phyloP scores from a whole-genome alignment of 805 yeast genomes.

The Kazachstania taianensis region DNA sequence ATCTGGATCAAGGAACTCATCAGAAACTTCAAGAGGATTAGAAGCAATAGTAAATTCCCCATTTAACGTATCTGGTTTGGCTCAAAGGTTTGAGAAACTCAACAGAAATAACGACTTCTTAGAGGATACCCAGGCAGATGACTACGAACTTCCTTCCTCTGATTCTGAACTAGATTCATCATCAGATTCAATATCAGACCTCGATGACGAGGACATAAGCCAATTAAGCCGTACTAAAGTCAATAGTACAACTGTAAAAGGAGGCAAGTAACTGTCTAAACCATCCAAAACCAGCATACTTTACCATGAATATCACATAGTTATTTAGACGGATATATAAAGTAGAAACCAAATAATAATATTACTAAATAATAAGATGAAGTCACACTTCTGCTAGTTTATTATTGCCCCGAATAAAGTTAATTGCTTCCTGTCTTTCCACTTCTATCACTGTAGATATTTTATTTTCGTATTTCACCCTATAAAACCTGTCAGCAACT shows the following conservation, averaged over 20 bases:
- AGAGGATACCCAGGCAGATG: not conserved
- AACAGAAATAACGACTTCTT: not conserved
- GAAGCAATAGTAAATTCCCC: slow-evolving; percentile 49
- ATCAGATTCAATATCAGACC: not conserved
- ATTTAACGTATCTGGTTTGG: slow-evolving; percentile 5
- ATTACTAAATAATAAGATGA: too few relatives aligned
- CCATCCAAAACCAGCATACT: not conserved
- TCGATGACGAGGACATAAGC: too few relatives aligned
- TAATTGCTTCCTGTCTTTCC: slow-evolving; percentile 59
- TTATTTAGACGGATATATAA: not conserved
- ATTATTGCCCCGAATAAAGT: slow-evolving; percentile 61
- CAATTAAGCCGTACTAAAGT: too few relatives aligned
- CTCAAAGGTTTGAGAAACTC: not conserved
- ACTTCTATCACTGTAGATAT: slow-evolving; percentile 72
- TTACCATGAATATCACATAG: not conserved
- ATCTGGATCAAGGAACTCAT: slow-evolving; percentile 24
- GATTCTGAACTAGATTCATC: not conserved
- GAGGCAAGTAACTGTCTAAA: too few relatives aligned
- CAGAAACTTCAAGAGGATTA: slow-evolving; percentile 45
- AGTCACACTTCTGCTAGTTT: slow-evolving; percentile 21
- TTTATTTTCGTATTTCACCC: slow-evolving; percentile 75
- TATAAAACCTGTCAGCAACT: slow-evolving; percentile 78
- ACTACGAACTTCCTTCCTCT: not conserved
- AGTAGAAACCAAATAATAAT: too few relatives aligned
- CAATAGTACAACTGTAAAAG: too few relatives aligned